Base-by-base conservation (phyloP, 192 early-diverging fungal genomes). In the Coemansia reversa region DNA sequence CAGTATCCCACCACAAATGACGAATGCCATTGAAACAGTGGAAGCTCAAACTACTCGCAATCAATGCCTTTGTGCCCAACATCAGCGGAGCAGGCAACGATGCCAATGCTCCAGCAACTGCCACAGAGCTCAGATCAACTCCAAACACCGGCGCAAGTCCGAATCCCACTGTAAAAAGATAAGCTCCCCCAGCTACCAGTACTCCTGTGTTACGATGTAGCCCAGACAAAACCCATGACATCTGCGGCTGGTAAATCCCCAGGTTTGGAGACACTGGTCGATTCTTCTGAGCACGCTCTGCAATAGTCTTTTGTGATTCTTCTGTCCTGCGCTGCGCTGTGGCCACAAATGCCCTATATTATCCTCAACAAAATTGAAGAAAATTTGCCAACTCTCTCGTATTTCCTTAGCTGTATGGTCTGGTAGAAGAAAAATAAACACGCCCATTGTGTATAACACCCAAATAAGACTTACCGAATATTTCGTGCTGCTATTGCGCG, bases 1-100 rank as follows among this genome's bases (percentile, higher is more conserved):
- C 84, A 61, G 87, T 87, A 72, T 98, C 95, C 95, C 95, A 98
- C 53, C 90, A 83, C 90, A 96, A 85, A 82, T 98, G 95, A 61
- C 95, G 86, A 48, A 95, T 60, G 51, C 94, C 93, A 79, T 91
- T 93, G 69, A 92, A 86, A 28, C 83, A 75, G 79, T 98, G 94
- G 87, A 84, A 98, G 57, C 87, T 84, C 65, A 93, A 84, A 19
- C 91, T 88, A 51, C 78, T 60, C 39, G 91, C 87, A 60, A 96
- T 28, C 35, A 86, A 66, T 33, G 84, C 67, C 85, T 98, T 98
- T 50, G 71, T 85, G 4, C 82, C 74, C n/a, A 94, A 59, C 67
- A 91, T 80, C 33, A 87, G 76, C 11, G 86, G 83, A 24, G 81
- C 70, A 4, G 95, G 94, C 50, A 86, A 55, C 5, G 87, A 77